Conservation (phyloP, 2,329 filamentous ascomycete species). For the Knoxdaviesia capensis region DNA sequence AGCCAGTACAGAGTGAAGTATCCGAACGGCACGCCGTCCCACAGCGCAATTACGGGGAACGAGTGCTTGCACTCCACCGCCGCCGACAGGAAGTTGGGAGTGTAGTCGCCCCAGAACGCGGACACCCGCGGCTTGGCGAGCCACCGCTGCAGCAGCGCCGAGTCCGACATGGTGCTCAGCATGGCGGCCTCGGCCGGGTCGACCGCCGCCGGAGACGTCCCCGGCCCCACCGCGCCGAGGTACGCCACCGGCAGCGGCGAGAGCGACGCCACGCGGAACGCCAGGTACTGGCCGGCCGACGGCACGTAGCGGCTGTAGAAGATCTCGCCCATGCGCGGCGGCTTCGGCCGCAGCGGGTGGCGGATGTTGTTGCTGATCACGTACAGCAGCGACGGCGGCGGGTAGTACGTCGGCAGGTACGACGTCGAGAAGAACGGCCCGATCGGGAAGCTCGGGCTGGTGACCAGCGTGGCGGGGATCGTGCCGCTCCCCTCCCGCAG, state of each 20-base stretch:
- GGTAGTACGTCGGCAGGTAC: slow-evolving; percentile 80
- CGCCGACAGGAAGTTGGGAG: slow-evolving; percentile 44
- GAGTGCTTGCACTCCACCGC: slow-evolving; percentile 51
- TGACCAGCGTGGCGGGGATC: slow-evolving; percentile 15
- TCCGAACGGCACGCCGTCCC: slow-evolving; percentile 87
- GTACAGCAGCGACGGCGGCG: slow-evolving; percentile 66
- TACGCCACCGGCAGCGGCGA: slow-evolving; percentile 43
- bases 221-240: slow-evolving; percentile 32
- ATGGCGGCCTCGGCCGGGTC: slow-evolving; percentile 13
- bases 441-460: slow-evolving; percentile 19
- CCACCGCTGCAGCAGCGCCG: slow-evolving; percentile 57
- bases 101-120: slow-evolving; percentile 60
- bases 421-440: slow-evolving; percentile 67
- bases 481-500: no score
- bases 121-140: slow-evolving; percentile 70
- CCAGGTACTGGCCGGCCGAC: slow-evolving; percentile 64
- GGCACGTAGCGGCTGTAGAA: slow-evolving; percentile 83
- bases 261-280: slow-evolving; percentile 66
- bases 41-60: slow-evolving; percentile 81
- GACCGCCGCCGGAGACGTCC: slow-evolving; percentile 10
- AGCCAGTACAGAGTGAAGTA: slow-evolving; percentile 99
- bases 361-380: slow-evolving; percentile 57
- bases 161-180: slow-evolving; percentile 27
- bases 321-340: slow-evolving; percentile 71
- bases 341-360: slow-evolving; percentile 75